Evolutionary conservation across 2,329 filamentous ascomycete genomes (phyloP), one percentile per base, ranked within the genome.

Genomic region (Sporothrix mexicana): DNA sequence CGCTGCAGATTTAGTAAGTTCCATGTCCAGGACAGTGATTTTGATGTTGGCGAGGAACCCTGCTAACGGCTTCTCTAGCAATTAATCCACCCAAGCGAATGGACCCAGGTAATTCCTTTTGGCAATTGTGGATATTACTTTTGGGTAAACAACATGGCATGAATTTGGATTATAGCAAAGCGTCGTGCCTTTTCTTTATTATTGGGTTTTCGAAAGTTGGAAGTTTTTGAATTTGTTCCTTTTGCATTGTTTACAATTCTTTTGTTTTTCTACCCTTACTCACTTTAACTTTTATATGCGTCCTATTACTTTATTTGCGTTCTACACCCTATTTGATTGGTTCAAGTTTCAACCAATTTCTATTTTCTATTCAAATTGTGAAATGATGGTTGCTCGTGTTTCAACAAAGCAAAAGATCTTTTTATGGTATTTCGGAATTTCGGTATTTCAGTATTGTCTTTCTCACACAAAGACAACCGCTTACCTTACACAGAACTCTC

Each of bases 1-100:
- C 96, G 72, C 86, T 99, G 82, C 94, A 98, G 83, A 98, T 99
- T 79, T 99, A 99, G 93, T 94, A 86, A 91, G 92, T 87, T 59
- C 2, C 13, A 0, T 15, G 2, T 20, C 17, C 41, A 3, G 1
- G 1, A 8, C 3, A 6, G 3, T 36, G 1, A 17, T 47, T 57
- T 12, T 70, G n/a, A 49, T 47, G 7, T 62, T 12, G 20, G 4
- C 4, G 10, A 3, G 51, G 6, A 17, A n/a, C n/a, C 49, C n/a
- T 15, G 49, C 70, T 66, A 47, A 67, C 59, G 41, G 23, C 8
- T n/a, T 43, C 5, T 55, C 2, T 20, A 72, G 70, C 51, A 72
- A 72, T 25, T 71, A 41, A 51, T n/a, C 20, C 5, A 51, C 23
- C n/a, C 6, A n/a, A 25, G 1, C 12, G n/a, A 66, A 13, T 15